Conservation (phyloP, 176 grass and related monocot genomes). For the barley (Hordeum vulgare) region DNA sequence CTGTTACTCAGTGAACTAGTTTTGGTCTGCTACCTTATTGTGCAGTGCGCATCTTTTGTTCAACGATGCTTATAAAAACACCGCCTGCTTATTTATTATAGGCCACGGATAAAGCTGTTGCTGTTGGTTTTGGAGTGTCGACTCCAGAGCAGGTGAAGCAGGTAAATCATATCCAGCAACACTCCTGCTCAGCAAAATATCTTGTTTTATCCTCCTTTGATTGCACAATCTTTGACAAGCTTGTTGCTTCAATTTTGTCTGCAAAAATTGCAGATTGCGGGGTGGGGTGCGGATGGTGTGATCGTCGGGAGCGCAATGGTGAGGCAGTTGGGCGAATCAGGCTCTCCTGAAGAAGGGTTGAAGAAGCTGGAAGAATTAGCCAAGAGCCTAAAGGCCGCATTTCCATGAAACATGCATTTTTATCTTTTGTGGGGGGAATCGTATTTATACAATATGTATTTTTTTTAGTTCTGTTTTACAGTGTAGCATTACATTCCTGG, state of each 20-base stretch:
- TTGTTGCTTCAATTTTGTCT: neutral
- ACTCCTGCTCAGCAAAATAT: slow-evolving; percentile 5
- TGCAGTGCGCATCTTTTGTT: neutral
- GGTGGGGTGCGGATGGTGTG: slow-evolving; percentile 94
- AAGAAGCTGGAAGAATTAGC: slow-evolving; percentile 73
- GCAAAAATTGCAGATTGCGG: slow-evolving; percentile 41
- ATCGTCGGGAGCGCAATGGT: slow-evolving; percentile 92
- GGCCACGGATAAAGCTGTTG: slow-evolving; percentile 86
- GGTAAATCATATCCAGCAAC: slow-evolving; percentile 30
- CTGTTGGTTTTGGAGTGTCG: slow-evolving; percentile 95
- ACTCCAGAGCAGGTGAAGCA: slow-evolving; percentile 90
- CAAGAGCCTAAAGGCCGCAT: slow-evolving; percentile 69
- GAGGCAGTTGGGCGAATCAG: slow-evolving; percentile 60
- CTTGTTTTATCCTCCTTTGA: neutral
- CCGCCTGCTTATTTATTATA: slow-evolving; percentile 27
- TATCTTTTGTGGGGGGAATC: neutral
- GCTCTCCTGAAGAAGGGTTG: slow-evolving; percentile 81
- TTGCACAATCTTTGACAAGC: neutral
- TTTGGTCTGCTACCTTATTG: neutral
- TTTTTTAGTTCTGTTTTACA: neutral
- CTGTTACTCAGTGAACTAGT: neutral
- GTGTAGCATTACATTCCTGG: neutral
- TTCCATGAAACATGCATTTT: slow-evolving; percentile 49
- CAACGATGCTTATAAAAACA: neutral
- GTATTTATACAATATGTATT: neutral